Base-by-base conservation (phyloP, 2,329 filamentous ascomycete genomes). In the Tetracladium maxilliforme region DNA sequence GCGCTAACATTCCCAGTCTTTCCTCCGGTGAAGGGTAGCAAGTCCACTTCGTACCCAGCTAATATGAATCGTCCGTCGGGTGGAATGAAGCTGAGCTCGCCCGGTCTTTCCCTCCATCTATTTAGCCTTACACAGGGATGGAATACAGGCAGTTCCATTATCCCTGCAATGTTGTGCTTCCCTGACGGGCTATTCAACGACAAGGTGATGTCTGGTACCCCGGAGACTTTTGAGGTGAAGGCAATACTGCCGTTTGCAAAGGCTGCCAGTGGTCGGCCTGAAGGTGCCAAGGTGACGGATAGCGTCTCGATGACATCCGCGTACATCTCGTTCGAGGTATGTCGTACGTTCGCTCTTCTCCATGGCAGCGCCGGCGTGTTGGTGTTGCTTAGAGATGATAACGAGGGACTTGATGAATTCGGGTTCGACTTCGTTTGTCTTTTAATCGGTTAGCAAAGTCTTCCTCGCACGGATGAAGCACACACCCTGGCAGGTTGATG, bases 251-350 rank as follows among this genome's bases (percentile, higher is more conserved):
- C 90, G 39, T 90, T 80, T 10, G 83, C 80, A 35, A 92, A 76
- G 4, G 90, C 87, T 6, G 82, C 74, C 13, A 98, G 62, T 2
- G 87, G 77, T 10, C 84, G 67, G 5, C 90, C 90, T 1, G 86
- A 94, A 0, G 90, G 90, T 1, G 90, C 84, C 21, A 95, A 65
- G 0, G 79, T 93, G 20, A 94, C 82, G 2, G 74, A 70, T 1
- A 98, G 60, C 2, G 81, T 83, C 55, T 98, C 90, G 32, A 98
- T 72, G 9, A 98, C 72, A 47, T 98, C 90, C 29, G 93, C 87
- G 47, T 95, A 95, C 37, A 98, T 64, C 50, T 98, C 90, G 51
- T 95, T 98, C 28, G 81, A 92, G 4, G 87, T 95, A 49, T 98
- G 90, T 10, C 86, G 69, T 26, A 98, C 90, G 42, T 93, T 93